phyloP scores from a whole-genome alignment of 73 alveolate species.

The Uronychia binucleata region DNA sequence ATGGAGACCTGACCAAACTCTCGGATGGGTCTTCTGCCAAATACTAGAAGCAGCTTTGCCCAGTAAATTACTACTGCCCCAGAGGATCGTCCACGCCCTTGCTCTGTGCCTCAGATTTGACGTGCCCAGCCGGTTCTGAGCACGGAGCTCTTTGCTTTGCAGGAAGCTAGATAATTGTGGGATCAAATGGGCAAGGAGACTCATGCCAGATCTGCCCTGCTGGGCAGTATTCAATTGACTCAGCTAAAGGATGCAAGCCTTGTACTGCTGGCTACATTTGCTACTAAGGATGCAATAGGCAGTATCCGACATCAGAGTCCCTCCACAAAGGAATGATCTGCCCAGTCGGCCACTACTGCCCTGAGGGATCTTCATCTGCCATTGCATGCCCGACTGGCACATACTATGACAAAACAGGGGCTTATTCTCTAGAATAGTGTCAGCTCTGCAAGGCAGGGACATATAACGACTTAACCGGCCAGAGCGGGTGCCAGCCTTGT shows the following conservation, averaged over 20 bases:
- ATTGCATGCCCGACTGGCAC: conserved; percentile 69
- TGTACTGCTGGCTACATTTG: conserved; percentile 80
- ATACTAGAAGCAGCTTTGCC: conserved; percentile 37
- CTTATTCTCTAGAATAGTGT: conserved; percentile 36
- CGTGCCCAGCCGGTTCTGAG: conserved; percentile 45
- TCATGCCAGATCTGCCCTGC: conserved; percentile 50
- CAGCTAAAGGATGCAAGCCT: conserved; percentile 13
- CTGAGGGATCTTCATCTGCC: conserved; percentile 44
- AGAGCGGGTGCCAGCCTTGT: conserved; percentile 62
- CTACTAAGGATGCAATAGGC: conserved; percentile 54
- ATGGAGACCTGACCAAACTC: background rate
- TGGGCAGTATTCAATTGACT: conserved; percentile 51
- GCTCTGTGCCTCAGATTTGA: conserved; percentile 39
- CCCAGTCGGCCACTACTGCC: conserved; percentile 71
- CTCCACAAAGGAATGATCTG: conserved; percentile 49
- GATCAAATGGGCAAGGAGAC: conserved; percentile 32
- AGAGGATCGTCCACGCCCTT: conserved; percentile 28
- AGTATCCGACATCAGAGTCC: conserved; percentile 15
- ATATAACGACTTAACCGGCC: conserved; percentile 61
- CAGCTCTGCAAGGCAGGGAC: conserved; percentile 59
- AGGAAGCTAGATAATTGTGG: conserved; percentile 40
- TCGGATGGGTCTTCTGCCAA: conserved; percentile 3
- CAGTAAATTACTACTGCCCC: conserved; percentile 54
- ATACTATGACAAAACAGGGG: conserved; percentile 36
- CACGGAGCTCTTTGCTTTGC: conserved; percentile 40